Evolutionary conservation across 1,284 basidiomycete genomes (phyloP).

Genomic region (Irpex rosettiformis): DNA sequence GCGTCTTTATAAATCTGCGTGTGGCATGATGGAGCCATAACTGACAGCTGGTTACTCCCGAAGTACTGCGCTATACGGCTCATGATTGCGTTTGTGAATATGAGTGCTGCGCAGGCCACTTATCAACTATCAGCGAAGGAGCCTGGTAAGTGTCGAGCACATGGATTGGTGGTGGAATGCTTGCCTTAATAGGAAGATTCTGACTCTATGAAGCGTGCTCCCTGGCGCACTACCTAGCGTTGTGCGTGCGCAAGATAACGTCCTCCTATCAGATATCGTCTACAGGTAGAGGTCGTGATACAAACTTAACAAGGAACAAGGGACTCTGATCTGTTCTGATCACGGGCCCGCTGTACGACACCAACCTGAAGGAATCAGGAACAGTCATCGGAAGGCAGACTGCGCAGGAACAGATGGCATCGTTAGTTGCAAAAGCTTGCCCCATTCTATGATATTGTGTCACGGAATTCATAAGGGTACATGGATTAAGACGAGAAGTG

Average conservation of each 20-base stretch:
- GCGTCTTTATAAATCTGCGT: neutral
- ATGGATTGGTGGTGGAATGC: constrained; percentile 1
- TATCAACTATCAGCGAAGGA: neutral
- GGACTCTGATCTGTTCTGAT: neutral
- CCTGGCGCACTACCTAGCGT: neutral
- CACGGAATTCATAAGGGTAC: neutral
- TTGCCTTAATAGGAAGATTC: neutral
- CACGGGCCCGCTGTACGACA: neutral
- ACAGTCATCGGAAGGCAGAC: neutral
- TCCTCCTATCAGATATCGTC: neutral
- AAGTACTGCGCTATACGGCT: neutral
- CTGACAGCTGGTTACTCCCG: neutral
- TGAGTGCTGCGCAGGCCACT: neutral
- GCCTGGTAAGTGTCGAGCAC: neutral
- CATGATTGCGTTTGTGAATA: neutral
- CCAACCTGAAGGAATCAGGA: constrained; percentile 2
- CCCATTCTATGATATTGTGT: neutral
- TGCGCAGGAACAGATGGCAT: neutral
- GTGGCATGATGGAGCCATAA: neutral
- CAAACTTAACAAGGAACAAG: neutral
- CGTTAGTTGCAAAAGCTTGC: neutral
- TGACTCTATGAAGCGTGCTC: neutral
- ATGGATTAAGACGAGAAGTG: neutral
- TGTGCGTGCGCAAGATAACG: neutral
- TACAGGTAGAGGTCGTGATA: neutral